Conservation (phyloP, 768 basidiomycete species). For the Lactarius trivialis region DNA sequence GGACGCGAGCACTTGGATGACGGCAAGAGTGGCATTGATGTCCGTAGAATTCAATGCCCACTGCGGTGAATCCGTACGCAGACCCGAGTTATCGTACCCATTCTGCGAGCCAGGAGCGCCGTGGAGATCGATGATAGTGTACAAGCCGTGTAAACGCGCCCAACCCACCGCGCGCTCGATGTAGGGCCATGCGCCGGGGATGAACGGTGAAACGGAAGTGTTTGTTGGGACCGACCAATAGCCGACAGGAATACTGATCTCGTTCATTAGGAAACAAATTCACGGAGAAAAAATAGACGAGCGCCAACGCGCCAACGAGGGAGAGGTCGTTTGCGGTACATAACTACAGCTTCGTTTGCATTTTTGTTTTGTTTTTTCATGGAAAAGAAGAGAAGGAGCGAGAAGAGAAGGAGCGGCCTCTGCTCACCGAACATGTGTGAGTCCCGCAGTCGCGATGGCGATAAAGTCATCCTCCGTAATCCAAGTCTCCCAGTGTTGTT, state of each 20-base stretch:
- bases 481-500: slow-evolving; percentile 58
- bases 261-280: neutral
- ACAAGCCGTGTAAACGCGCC: slow-evolving; percentile 54
- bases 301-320: neutral
- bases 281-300: neutral
- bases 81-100: slow-evolving; percentile 74
- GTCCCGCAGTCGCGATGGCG: slow-evolving; percentile 56
- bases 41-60: slow-evolving; percentile 46
- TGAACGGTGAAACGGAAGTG: slow-evolving; percentile 47
- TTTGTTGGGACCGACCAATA: slow-evolving; percentile 77
- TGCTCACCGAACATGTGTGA: slow-evolving; percentile 63
- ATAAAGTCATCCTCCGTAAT: slow-evolving; percentile 65
- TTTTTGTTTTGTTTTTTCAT: neutral
- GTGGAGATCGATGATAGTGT: slow-evolving; percentile 72
- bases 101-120: slow-evolving; percentile 57
- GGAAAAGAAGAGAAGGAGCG: neutral
- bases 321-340: neutral
- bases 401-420: neutral
- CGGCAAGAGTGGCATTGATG: slow-evolving; percentile 52
- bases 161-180: slow-evolving; percentile 56
- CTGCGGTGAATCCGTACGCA: slow-evolving; percentile 45
- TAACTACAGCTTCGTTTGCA: neutral
- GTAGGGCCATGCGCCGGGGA: slow-evolving; percentile 62
- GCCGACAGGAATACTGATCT: slow-evolving; percentile 56
- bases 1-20: slow-evolving; percentile 46